A percentile compares a stretch with the other conserved stretches of the same genome.
Evolutionary conservation across 805 yeast genomes (phyloP).

Genomic region (Ogataea neopini): DNA sequence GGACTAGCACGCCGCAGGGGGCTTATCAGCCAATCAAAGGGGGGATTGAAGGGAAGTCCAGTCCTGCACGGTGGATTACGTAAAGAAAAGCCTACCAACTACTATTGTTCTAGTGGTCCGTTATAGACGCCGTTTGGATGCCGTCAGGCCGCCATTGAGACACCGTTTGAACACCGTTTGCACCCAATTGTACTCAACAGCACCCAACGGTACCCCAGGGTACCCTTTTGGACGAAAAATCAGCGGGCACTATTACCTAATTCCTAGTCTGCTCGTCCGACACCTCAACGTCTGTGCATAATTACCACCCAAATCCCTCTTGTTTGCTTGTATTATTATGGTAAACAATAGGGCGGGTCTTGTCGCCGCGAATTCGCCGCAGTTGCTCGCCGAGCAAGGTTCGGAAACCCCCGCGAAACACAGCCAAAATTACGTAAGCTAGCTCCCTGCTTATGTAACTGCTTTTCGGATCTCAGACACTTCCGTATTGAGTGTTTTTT

Average conservation of each 20-base stretch:
- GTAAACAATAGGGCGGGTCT: neutral
- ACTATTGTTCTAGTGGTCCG: too few relatives aligned
- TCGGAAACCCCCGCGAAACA: neutral
- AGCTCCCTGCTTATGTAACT: neutral
- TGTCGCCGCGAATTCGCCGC: conserved; percentile 7
- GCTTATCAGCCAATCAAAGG: conserved; percentile 6
- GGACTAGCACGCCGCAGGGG: neutral
- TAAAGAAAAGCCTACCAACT: neutral
- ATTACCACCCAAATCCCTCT: too few relatives aligned
- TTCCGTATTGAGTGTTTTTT: conserved; percentile 1
- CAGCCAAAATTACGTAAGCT: neutral
- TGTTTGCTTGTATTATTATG: neutral
- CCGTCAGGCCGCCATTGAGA: too few relatives aligned
- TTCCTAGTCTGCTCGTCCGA: neutral
- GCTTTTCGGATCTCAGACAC: neutral
- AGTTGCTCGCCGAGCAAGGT: conserved; percentile 4
- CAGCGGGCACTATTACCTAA: neutral
- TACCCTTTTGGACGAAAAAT: too few relatives aligned
- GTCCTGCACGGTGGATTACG: conserved; percentile 2
- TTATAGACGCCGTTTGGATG: too few relatives aligned
- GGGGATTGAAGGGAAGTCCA: neutral
- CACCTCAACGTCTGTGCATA: neutral
- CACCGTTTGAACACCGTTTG: too few relatives aligned
- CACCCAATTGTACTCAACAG: too few relatives aligned
- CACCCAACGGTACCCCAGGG: too few relatives aligned